Evolutionary conservation across 2,329 filamentous ascomycete genomes (phyloP).

Genomic region (Neospermospora avenae): DNA sequence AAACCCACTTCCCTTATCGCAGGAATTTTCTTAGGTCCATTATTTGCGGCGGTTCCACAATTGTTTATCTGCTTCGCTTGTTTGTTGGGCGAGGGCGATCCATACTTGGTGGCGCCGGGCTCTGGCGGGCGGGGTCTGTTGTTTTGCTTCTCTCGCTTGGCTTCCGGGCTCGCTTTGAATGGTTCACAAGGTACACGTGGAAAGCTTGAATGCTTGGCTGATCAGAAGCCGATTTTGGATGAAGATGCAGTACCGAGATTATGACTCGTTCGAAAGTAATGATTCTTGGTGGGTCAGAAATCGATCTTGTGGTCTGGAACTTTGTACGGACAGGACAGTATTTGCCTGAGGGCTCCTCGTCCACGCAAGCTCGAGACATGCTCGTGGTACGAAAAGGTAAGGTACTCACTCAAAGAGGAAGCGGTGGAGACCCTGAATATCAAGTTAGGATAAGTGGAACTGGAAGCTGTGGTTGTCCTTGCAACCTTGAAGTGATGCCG

Average conservation of each 20-base stretch:
- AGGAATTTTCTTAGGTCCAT: constrained; percentile 10
- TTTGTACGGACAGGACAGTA: no score
- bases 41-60: not conserved
- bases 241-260: not conserved
- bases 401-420: no score
- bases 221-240: not conserved
- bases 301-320: not conserved
- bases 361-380: no score
- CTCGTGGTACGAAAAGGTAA: no score
- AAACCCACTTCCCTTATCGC: constrained; percentile 12
- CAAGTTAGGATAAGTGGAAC: no score
- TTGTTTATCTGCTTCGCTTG: not conserved
- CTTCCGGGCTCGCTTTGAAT: not conserved
- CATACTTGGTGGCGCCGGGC: not conserved
- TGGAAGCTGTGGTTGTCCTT: not conserved
- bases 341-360: no score
- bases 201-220: not conserved
- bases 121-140: constrained; percentile 3
- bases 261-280: not conserved
- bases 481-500: no score
- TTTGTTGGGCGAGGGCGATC: not conserved
- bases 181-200: not conserved
- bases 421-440: not conserved
- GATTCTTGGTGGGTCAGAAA: not conserved
- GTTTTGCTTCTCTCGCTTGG: not conserved